Base-by-base conservation (phyloP, 768 basidiomycete genomes). In the Boletus rufocinnamomeus region DNA sequence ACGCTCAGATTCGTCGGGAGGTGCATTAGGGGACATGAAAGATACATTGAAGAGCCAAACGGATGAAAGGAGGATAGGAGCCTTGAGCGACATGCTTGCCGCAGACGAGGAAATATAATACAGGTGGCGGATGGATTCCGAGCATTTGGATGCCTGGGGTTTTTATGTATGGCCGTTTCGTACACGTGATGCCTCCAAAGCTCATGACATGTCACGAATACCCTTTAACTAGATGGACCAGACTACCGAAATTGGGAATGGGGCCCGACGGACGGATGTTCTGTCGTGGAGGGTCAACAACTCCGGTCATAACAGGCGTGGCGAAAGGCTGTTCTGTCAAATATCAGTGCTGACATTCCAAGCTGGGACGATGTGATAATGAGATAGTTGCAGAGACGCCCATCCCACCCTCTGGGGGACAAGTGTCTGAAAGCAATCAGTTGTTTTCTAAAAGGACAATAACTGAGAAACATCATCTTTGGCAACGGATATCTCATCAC, bases 1-100 rank as follows among this genome's bases (percentile, higher is more conserved):
- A 0, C 56, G 61, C 43, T 71, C 71, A 6, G 68, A 66, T 32
- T 48, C 17, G 16, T 63, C 50, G 1, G 70, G 69, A 41, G 67
- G 52, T 2, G 62, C 11, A 38, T 32, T 65, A 1, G 70, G 70
- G 9, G 70, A 53, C 28, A 46, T 67, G 32, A 66, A 73, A 9
- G 70, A 59, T 40, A 56, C 27, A 34, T 73, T 73, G 58, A 71
- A 71, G 41, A 73, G 59, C 65, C 65, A 61, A 11, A 69, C 23
- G n/a, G 69, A 69, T 3, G 66, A 56, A 17, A 69, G 40, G 41
- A 71, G 71, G 17, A 73, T 60, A 17, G 60, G 32, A 19, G 56
- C 21, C 46, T 71, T 71, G 27, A 66, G 37, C 2, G 58, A 54
- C 69, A 73, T 73, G 48, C 27, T 46, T 30, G 8, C n/a, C 16